Base-by-base conservation (phyloP, 805 yeast species). In the Wickerhamia fluorescens region DNA sequence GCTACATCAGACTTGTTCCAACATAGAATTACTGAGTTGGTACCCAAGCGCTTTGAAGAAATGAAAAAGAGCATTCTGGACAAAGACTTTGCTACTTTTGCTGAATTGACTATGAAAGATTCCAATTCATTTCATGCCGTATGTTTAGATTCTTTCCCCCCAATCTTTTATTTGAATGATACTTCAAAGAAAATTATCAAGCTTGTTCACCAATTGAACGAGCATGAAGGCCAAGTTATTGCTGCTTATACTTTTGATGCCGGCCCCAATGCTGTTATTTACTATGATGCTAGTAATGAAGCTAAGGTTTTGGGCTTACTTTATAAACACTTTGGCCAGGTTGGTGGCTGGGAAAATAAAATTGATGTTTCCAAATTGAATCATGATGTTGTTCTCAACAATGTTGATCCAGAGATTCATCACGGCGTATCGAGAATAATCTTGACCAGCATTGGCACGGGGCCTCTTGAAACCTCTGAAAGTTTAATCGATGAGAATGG, bases 221-320 rank as follows among this genome's bases (percentile, higher is more conserved):
- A 70, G 40, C 41, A 53, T 4, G 77, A 72, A 20, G 84, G 82
- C 29, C 66, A 71, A 47, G 69, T 71, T 8, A 69, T 89, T 31
- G 98, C 95, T 8, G 97, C 97, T 21, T 92, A 92, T 58, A 92
- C 99, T 2, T 92, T 82, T 50, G 99, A 92, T 57, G 99, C 99
- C 18, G 99, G 99, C 51, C 98, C 99, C 58, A 92, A 92, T 59
- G 95, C 96, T 13, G 99, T 92, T 25, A 72, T 92, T 37, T 92
- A 92, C 62, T 92, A 92, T 53, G 76, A 79, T 51, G 71, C 71
- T 41, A 66, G 76, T 47, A 73, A 89, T 57, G 95, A 87, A 58
- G 44, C 59, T n/a, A 67, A 64, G 37, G 77, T 92, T 5, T 69
- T 89, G 43, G 78, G 87, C 3, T 66, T 84, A 40, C 60, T 92